Percentiles rank a stretch among this genome's conserved stretches.
Evolutionary conservation across 768 basidiomycete genomes (phyloP).

Genomic region (Clathrus columnatus): DNA sequence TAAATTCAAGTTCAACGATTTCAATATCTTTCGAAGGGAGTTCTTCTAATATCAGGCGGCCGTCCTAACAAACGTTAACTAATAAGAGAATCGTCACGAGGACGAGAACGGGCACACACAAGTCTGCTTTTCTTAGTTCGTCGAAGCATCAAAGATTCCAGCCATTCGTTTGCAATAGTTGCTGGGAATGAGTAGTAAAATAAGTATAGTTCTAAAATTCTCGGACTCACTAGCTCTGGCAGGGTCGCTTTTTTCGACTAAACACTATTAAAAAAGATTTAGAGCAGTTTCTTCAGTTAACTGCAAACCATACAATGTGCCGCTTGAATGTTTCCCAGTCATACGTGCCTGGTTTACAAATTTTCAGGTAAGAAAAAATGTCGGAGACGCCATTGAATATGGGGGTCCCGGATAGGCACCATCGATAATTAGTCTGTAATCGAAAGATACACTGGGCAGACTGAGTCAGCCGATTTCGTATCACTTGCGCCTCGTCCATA

Average conservation of each 20-base stretch:
- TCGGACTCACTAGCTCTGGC: constrained; percentile 46
- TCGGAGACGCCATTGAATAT: constrained; percentile 51
- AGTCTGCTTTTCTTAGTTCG: constrained; percentile 58
- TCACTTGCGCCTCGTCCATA: constrained; percentile 74
- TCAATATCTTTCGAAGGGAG: constrained; percentile 55
- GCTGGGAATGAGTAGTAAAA: constrained; percentile 21
- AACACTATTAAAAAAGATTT: constrained; percentile 29
- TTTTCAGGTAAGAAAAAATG: constrained; percentile 6
- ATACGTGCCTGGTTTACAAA: constrained; percentile 7
- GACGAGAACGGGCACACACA: constrained; percentile 6
- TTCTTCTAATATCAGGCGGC: constrained; percentile 50
- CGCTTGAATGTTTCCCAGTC: constrained; percentile 54
- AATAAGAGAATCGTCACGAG: not conserved
- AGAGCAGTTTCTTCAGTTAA: not conserved
- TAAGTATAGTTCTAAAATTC: not conserved
- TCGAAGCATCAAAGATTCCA: constrained; percentile 57
- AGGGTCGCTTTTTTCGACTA: constrained; percentile 46
- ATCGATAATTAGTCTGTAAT: constrained; percentile 57
- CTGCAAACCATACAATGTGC: constrained; percentile 34
- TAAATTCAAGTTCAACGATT: constrained; percentile 52
- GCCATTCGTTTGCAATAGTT: constrained; percentile 55
- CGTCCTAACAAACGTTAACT: constrained; percentile 33
- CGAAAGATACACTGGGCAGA: not conserved
- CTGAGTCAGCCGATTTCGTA: constrained; percentile 46
- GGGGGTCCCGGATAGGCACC: constrained; percentile 75